A percentile compares a stretch with the other conserved stretches of the same genome.
Conservation (phyloP, 768 basidiomycete genomes). For the Boletus sp. region DNA sequence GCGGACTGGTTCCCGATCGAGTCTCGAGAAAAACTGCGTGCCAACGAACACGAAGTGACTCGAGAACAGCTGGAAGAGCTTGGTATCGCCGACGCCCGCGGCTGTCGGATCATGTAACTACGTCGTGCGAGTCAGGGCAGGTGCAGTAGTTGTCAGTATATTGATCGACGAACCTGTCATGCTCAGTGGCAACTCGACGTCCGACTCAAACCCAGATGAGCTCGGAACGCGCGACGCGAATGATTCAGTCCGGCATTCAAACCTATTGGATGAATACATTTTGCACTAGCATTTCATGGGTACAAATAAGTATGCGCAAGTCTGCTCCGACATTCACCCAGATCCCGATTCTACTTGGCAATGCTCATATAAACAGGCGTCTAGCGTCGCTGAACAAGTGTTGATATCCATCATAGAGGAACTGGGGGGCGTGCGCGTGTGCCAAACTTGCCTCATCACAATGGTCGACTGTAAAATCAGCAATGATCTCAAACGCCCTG, state of each 20-base stretch:
- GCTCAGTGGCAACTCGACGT: not conserved
- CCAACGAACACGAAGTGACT: slow-evolving; percentile 72
- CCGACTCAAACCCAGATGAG: not conserved
- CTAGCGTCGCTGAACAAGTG: no score
- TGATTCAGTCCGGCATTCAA: not conserved
- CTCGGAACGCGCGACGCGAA: not conserved
- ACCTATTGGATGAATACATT: not conserved
- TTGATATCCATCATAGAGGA: no score
- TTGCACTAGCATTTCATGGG: not conserved
- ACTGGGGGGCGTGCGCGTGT: no score
- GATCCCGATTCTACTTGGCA: no score
- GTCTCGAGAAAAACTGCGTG: slow-evolving; percentile 64
- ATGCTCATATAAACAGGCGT: no score
- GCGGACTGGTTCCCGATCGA: slow-evolving; percentile 90
- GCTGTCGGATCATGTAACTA: slow-evolving; percentile 43
- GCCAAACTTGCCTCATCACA: no score
- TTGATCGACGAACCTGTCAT: not conserved
- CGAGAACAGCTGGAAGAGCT: slow-evolving; percentile 66
- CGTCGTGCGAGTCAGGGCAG: no score
- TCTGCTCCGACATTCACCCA: no score
- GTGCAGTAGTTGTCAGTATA: not conserved
- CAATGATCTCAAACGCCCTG: no score
- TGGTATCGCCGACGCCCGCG: slow-evolving; percentile 40
- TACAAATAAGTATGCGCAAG: not conserved
- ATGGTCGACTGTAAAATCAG: no score